A percentile compares a stretch with the other conserved stretches of the same genome.
Conservation (phyloP, 192 early-diverging fungal species). For the Coemansia sp. region DNA sequence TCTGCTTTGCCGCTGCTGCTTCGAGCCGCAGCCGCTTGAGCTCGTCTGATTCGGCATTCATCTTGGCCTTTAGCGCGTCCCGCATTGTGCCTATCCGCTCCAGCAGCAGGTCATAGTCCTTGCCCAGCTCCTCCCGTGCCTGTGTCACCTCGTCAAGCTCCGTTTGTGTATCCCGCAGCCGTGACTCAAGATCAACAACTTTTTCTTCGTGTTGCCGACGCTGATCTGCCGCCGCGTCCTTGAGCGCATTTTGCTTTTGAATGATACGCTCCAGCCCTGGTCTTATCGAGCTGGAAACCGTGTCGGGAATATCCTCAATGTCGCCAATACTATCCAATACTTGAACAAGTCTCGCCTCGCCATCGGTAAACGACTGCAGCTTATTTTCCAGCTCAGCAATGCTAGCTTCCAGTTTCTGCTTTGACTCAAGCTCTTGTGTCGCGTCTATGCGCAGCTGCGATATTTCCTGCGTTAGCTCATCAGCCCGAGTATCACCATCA, state of each 20-base stretch:
- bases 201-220: slow-evolving; percentile 9
- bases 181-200: slow-evolving; percentile 17
- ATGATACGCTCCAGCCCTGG: slow-evolving; percentile 25
- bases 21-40: slow-evolving; percentile 45
- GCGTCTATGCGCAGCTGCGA: slow-evolving; percentile 28
- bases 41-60: slow-evolving; percentile 76
- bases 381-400: slow-evolving; percentile 13
- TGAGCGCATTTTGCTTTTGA: slow-evolving; percentile 3
- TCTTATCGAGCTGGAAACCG: slow-evolving; percentile 22
- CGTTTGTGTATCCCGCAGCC: slow-evolving; percentile 18
- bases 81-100: slow-evolving; percentile 79
- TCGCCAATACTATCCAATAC: slow-evolving; percentile 21
- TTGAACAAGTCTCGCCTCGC: slow-evolving; percentile 12
- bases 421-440: slow-evolving; percentile 14
- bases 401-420: slow-evolving; percentile 5
- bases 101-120: slow-evolving; percentile 66
- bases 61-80: slow-evolving; percentile 72
- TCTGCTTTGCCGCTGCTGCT: slow-evolving; percentile 19
- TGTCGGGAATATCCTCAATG: slow-evolving; percentile 21
- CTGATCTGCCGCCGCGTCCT: background rate
- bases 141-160: slow-evolving; percentile 42
- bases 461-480: slow-evolving; percentile 20
- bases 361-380: slow-evolving; percentile 11
- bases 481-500: background rate
- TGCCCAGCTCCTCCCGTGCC: slow-evolving; percentile 46